These are phyloP conservation scores for Neonectria neomacrospora DNA, from an alignment of 2,329 filamentous ascomycete genomes.

Conservation along the genomic window DNA sequence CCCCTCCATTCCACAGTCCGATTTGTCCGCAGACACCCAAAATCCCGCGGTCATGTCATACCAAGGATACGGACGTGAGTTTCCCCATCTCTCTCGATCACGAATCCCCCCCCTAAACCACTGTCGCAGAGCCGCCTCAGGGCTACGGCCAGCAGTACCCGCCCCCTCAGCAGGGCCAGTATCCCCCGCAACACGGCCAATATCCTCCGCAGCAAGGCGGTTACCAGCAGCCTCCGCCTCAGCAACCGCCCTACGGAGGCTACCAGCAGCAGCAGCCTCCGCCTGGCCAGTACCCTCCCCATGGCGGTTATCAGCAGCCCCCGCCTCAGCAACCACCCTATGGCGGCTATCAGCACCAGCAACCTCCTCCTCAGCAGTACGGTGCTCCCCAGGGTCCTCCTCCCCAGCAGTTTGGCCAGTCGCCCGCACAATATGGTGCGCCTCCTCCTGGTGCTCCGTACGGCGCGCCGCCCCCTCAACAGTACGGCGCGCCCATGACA, in stretches of 20 bases:
- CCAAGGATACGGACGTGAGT: slow-evolving; percentile 52
- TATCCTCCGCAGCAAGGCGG: slow-evolving; percentile 47
- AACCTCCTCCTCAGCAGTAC: slow-evolving; percentile 42
- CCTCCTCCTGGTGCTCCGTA: slow-evolving; percentile 47
- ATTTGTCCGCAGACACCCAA: slow-evolving; percentile 7
- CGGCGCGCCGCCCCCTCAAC: slow-evolving; percentile 48
- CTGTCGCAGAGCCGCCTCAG: slow-evolving; percentile 47
- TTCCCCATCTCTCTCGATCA: not conserved
- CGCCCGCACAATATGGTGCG: slow-evolving; percentile 38
- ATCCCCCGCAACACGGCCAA: slow-evolving; percentile 45
- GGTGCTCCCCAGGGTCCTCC: slow-evolving; percentile 29
- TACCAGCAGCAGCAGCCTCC: slow-evolving; percentile 53
- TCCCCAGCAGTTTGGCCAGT: slow-evolving; percentile 48
- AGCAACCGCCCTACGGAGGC: slow-evolving; percentile 48
- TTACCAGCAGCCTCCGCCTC: slow-evolving; percentile 49
- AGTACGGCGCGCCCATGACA: slow-evolving; percentile 52
- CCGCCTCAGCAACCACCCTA: slow-evolving; percentile 46
- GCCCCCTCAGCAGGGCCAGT: slow-evolving; percentile 46
- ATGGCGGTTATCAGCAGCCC: slow-evolving; percentile 51
- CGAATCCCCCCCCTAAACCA: slow-evolving; percentile 11
- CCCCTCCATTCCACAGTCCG: slow-evolving; percentile 4
- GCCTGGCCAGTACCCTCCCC: slow-evolving; percentile 44
- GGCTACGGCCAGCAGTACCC: slow-evolving; percentile 54
- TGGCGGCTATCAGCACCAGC: slow-evolving; percentile 51
- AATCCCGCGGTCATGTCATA: slow-evolving; percentile 49